Evolutionary conservation across 345 rosid species (phyloP), one percentile per base, ranked within the genome.

Genomic region (Arabidopsis suecica): DNA sequence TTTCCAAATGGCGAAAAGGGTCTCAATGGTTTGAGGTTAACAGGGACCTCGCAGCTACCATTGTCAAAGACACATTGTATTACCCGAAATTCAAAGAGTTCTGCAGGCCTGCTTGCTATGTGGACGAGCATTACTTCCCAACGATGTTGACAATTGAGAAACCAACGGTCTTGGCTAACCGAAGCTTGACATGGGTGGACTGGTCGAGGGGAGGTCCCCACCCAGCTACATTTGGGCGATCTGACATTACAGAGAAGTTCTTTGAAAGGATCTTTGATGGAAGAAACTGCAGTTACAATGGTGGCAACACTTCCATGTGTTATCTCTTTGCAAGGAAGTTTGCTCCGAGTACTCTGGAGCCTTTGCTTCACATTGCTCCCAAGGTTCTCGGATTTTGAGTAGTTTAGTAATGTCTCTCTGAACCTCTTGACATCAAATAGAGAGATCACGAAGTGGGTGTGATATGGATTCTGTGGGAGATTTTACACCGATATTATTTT

Each of bases 151-250:
- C 89, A n/a, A 85, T 95, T n/a, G 75, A 82, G 81, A 85, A 88
- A 30, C 68, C 93, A 22, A n/a, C 57, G 9, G 83, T 60, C 23
- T 32, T 95, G 45, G 99, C 98, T 7, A 95, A 95, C 65, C 79
- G 98, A 77, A 92, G 94, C 85, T 9, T 89, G 60, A 93, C 99
- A 0, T 93, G 94, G 96, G 97, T 88, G 30, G 99, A 96, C 79
- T 96, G 98, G 99, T 96, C 99, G 0, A 82, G 99, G 56, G 99
- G 99, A 0, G 98, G 98, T 0, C 73, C 97, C 61, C 99, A 93
- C 81, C 99, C 98, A 0, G 98, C 96, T 36, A 93, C 98, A 3
- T 96, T 96, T 33, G 97, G 96, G 71, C 41, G 85, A 69, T 74
- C 82, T 0, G 98, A 93, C 68, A 77, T 96, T 48, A 88, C 87